Evolutionary conservation across 106 monocot species (phyloP), one percentile per base, ranked within the genome.

Genomic region (Chionographis japonica): DNA sequence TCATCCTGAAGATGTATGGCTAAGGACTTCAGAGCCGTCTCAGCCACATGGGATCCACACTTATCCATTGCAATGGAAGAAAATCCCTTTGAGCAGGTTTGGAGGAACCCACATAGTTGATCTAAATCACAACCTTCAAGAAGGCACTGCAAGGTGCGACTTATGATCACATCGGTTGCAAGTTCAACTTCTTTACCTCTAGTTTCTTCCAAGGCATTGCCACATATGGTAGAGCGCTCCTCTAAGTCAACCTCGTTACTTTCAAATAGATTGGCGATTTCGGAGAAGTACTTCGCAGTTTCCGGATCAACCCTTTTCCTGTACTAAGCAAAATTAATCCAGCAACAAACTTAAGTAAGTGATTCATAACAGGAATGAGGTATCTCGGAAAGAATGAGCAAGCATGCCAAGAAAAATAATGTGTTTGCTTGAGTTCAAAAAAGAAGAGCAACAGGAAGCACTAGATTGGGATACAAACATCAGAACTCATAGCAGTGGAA

Each of bases 241-340:
- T 97, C 92, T 50, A 92, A 42, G 50, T 97, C 92, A 37, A 97
- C 66, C 3, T 39, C 54, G n/a, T 87, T 83, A 37, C 69, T 76
- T 49, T 92, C 84, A 38, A 97, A 89, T 56, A 89, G 70, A 54
- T 76, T 83, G 62, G 87, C 61, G 52, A 97, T 90, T 75, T 92
- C 86, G 10, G 77, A 50, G 63, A 97, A 92, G 66, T 97, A 97
- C 63, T 87, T 92, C 4, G 77, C 79, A 27, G 87, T 89, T 77
- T 89, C 89, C 50, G 92, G 89, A 74, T 97, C 89, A 65, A 97
- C 87, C 49, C 56, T 86, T 74, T 79, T 97, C 72, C 97, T 97
- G 67, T 62, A 77, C 3, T 8, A 43, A 41, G 27, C 27, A 27
- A 27, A 27, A 27, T 27, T 27, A 27, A 27, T 27, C 27, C 27